Evolutionary conservation across 75 land plant species (phyloP).

Genomic region (Picea glauca): DNA sequence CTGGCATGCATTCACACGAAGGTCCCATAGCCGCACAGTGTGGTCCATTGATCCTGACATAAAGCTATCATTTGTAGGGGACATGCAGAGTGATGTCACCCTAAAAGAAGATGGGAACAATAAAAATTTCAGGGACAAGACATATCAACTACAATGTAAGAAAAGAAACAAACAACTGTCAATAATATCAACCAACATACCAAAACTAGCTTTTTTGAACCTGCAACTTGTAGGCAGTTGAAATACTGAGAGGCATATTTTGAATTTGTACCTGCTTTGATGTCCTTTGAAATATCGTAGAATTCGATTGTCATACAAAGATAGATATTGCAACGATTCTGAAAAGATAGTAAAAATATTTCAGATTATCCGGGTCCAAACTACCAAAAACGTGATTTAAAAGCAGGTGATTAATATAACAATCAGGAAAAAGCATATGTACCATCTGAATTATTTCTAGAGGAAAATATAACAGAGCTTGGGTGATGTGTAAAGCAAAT

Average conservation of each 20-base stretch:
- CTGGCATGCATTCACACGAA: slow-evolving; percentile 98
- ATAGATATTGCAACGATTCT: slow-evolving; percentile 88
- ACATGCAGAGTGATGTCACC: slow-evolving; percentile 94
- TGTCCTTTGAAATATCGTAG: slow-evolving; percentile 98
- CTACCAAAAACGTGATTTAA: neutral
- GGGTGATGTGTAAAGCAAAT: slow-evolving; percentile 97
- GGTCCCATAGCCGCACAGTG: slow-evolving; percentile 96
- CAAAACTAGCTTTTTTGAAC: neutral
- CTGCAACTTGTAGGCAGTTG: neutral
- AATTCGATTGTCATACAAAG: slow-evolving; percentile 93
- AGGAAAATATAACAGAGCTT: slow-evolving; percentile 85
- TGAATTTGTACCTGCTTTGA: slow-evolving; percentile 60
- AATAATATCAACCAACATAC: neutral
- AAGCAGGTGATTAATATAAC: neutral
- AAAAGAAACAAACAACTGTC: neutral
- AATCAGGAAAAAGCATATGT: neutral
- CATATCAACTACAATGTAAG: neutral
- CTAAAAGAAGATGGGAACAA: slow-evolving; percentile 25
- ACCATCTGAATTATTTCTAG: slow-evolving; percentile 66
- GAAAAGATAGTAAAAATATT: slow-evolving; percentile 16
- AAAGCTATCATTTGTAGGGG: slow-evolving; percentile 95
- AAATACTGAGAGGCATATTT: neutral
- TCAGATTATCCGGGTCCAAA: neutral
- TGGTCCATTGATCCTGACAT: slow-evolving; percentile 99
- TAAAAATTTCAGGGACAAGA: neutral